Evolutionary conservation across 108 stramenopile species (phyloP), one percentile per base, ranked within the genome.

Genomic region (Licmophora abbreviata): DNA sequence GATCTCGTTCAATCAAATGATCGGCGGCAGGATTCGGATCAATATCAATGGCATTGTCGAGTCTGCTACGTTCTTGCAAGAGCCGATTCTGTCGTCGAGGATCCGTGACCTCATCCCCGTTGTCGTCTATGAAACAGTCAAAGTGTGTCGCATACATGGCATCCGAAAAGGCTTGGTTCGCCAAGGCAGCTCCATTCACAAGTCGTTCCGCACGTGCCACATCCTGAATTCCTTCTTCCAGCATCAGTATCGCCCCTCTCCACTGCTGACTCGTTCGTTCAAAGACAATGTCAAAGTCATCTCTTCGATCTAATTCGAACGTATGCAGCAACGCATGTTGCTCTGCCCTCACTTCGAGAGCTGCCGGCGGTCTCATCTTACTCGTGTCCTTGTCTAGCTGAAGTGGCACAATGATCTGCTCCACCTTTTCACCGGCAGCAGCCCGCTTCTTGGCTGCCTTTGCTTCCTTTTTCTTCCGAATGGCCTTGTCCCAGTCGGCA

Each of bases 121-220:
- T 4, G 20, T 40, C 38, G 20, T 40, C 38, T 2, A 40, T 20
- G 1, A 40, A 40, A 5, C 38, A 40, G 5, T 40, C 38, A 3
- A 25, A 2, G 6, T 21, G 26, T 4, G n/a, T 46, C 14, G 45
- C 45, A 4, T 46, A 14, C 45, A 46, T 46, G 8, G 14, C 45
- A 25, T 21, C 18, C 1, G 45, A 21, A 6, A 25, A 46, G 1
- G 45, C 45, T 46, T 46, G 21, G 26, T 24, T 46, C 1, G 45
- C 45, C 45, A 46, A 46, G 4, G 68, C 35, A 54, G 54, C 45
- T 3, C 61, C 61, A 0, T 34, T 1, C 31, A 69, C 42, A 12
- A 69, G 32, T 2, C 68, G 37, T 36, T 63, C 61, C 2, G 68
- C 68, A 34, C 35, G 37, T 47, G 56, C 29, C 23, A 57, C 52